Evolutionary conservation across 257 asterid species (phyloP).

Genomic region (Petunia secreta): DNA sequence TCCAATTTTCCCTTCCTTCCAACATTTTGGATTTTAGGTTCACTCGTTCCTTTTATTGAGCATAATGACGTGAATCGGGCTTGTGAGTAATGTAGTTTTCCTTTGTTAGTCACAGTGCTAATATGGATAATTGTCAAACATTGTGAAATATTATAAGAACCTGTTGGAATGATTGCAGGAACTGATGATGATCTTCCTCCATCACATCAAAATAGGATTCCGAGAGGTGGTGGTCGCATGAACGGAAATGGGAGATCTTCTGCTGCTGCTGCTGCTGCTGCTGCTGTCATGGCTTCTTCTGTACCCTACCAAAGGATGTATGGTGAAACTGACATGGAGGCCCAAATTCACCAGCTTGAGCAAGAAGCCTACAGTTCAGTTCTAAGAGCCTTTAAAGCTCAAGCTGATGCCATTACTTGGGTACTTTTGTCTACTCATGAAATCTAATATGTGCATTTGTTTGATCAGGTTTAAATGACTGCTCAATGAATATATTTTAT

Average conservation of each 20-base stretch:
- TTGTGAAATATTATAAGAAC: neutral
- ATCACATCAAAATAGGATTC: constrained; percentile 64
- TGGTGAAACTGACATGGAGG: constrained; percentile 78
- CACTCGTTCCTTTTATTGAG: too few relatives aligned
- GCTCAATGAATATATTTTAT: constrained; percentile 42
- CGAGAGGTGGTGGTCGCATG: constrained; percentile 54
- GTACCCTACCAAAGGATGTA: constrained; percentile 64
- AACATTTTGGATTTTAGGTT: too few relatives aligned
- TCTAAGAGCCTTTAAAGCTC: constrained; percentile 89
- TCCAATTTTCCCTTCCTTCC: too few relatives aligned
- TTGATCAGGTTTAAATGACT: constrained; percentile 43
- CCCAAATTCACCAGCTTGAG: constrained; percentile 88
- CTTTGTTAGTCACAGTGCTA: neutral
- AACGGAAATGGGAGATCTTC: constrained; percentile 64
- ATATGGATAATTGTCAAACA: neutral
- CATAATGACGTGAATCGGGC: too few relatives aligned
- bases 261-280: neutral
- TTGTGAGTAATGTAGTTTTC: neutral
- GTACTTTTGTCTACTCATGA: constrained; percentile 44
- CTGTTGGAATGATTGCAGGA: constrained; percentile 44
- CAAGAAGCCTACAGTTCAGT: constrained; percentile 90
- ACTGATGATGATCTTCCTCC: constrained; percentile 73
- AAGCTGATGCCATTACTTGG: constrained; percentile 91
- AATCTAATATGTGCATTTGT: constrained; percentile 37
- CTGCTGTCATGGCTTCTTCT: constrained; percentile 58